Base-by-base conservation (phyloP, 768 basidiomycete genomes). In the Termitomyces sp. region DNA sequence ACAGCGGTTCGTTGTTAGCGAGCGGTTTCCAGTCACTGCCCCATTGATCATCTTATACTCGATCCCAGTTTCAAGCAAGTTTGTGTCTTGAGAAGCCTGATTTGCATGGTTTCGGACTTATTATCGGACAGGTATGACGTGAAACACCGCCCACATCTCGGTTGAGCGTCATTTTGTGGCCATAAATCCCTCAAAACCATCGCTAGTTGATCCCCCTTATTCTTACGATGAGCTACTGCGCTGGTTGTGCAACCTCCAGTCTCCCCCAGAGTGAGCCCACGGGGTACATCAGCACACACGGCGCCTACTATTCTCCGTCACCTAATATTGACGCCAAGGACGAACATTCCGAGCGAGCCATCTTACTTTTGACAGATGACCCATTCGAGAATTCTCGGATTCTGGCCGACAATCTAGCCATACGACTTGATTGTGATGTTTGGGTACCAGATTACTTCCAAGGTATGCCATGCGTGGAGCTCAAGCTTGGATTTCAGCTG, bases 401-500 rank as follows among this genome's bases (percentile, higher is more conserved):
- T 60, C 73, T 87, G 5, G 85, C 86, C 1, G 86, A 88, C 69
- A 72, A 75, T 32, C 67, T 86, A 29, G 77, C 85, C 8, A 71
- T 78, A 59, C 65, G 71, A 17, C 66, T 87, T 34, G 71, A 74
- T 17, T 83, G 85, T 63, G 86, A 88, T 65, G 85, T 86, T 17
- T 88, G 83, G 81, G 76, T 85, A 17, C 86, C 86, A 9, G 85
- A 88, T 71, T 69, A 84, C 52, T 88, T 86, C 65, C 68, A 75
- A 62, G 86, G 86, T 82, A 57, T 50, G 73, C 66, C 40, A 57
- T 38, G 57, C 11, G 40, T 55, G 7, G 14, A 8, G 11, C 17
- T 52, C 49, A 38, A 1, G 51, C 40, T 63, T 65, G 17, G 31
- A 14, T 14, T 51, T 52, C 45, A 31, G 20, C 36, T 49, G 60